phyloP scores from a whole-genome alignment of 176 grass and related monocot genomes.

The Eleusine indica region DNA sequence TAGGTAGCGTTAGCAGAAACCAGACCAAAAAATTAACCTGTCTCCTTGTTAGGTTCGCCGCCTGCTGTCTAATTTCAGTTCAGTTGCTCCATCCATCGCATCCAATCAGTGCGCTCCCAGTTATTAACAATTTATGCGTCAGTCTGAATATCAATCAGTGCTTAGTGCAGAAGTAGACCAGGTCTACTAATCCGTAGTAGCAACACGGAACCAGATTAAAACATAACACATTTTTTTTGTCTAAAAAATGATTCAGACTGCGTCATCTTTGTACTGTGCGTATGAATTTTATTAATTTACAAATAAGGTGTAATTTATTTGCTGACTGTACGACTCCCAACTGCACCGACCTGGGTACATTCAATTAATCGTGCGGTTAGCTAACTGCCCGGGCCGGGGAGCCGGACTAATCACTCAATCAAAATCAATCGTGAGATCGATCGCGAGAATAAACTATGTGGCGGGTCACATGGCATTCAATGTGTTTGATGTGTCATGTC shows the following conservation, averaged over 20 bases:
- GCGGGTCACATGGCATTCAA: slow-evolving; percentile 50
- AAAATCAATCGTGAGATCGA: slow-evolving; percentile 18
- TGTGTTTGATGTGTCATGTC: slow-evolving; percentile 45
- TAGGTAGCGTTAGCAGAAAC: not conserved
- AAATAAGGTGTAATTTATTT: not conserved
- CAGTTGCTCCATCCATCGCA: slow-evolving; percentile 32
- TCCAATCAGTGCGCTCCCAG: slow-evolving; percentile 10
- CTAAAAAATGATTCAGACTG: not conserved
- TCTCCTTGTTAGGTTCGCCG: slow-evolving; percentile 21
- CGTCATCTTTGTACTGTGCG: slow-evolving; percentile 31
- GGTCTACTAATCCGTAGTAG: not conserved
- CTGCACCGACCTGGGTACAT: slow-evolving; percentile 29
- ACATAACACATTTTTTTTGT: not conserved
- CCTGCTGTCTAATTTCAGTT: not conserved
- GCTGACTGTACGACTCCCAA: slow-evolving; percentile 9
- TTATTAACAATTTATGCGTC: not conserved
- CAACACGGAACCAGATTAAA: not conserved
- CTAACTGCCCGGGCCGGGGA: slow-evolving; percentile 36
- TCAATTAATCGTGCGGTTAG: slow-evolving; percentile 45
- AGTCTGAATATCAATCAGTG: not conserved
- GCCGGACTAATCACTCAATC: slow-evolving; percentile 40
- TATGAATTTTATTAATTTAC: not conserved
- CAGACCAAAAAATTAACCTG: slow-evolving; percentile 20
- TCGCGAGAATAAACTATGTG: slow-evolving; percentile 36
- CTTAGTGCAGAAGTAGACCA: not conserved